Percentiles rank a stretch among this genome's conserved stretches.
Evolutionary conservation across 1,284 basidiomycete species (phyloP).

Genomic region (Cutaneotrichosporon cutaneum): DNA sequence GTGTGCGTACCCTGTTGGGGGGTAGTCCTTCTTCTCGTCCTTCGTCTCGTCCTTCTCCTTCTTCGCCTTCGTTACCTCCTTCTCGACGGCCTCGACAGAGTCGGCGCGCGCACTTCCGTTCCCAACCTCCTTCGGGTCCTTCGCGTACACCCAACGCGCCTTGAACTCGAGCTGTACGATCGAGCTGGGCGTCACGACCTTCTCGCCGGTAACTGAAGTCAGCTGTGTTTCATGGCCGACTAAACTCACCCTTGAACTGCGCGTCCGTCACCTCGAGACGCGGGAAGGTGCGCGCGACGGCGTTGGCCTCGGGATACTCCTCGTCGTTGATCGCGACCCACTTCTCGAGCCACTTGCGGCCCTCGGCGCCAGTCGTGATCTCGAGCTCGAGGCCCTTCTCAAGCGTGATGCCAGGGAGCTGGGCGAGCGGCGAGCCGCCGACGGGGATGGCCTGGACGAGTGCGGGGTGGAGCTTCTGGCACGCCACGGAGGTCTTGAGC

Average conservation of each 20-base stretch:
- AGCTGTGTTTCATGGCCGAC: not conserved
- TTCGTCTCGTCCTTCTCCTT: too few species aligned
- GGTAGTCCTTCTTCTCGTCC: conserved; percentile 59
- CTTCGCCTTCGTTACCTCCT: conserved; percentile 11
- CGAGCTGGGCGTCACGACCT: conserved; percentile 79
- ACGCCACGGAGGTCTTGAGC: conserved; percentile 75
- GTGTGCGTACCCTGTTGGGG: conserved; percentile 74
- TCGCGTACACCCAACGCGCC: conserved; percentile 44
- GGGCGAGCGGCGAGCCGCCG: conserved; percentile 60
- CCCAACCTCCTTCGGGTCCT: conserved; percentile 2
- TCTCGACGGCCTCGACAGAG: conserved; percentile 30
- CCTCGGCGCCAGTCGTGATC: conserved; percentile 55
- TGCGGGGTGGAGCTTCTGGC: conserved; percentile 80
- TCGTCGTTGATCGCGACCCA: conserved; percentile 58
- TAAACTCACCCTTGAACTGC: conserved; percentile 73
- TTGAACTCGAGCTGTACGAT: conserved; percentile 87
- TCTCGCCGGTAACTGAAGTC: conserved; percentile 79
- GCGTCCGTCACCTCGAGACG: conserved; percentile 79
- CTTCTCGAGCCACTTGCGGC: conserved; percentile 59
- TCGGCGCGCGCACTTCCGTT: conserved; percentile 25
- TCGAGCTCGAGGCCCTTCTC: conserved; percentile 57
- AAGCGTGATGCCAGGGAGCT: conserved; percentile 68
- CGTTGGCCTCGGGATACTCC: conserved; percentile 63
- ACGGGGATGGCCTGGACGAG: conserved; percentile 81
- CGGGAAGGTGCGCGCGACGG: conserved; percentile 70